Evolutionary conservation across 2,329 filamentous ascomycete species (phyloP), one percentile per base, ranked within the genome.

Genomic region (Westerdykella sp.): DNA sequence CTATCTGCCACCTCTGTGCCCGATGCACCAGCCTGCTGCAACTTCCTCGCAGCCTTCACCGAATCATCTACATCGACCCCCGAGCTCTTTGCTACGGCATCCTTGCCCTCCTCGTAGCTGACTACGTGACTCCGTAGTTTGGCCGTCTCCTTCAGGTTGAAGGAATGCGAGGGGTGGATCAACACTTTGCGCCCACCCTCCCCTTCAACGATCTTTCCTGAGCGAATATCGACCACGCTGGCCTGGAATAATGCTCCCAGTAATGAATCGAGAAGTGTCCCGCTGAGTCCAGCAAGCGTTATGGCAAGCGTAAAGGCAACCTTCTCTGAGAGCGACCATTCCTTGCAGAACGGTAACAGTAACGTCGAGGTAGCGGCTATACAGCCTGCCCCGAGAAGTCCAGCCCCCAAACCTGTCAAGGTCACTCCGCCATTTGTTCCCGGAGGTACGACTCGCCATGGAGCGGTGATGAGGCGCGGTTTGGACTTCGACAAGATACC

Each of bases 391-490:
- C 90, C 90, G 1, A 86, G 63, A 15, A 86, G 64, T 1, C 89
- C 90, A 2, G 88, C 87, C 0, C 73, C 69, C 0, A 95, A 71
- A 0, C 93, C 93, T 37, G 79, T 72, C 0, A 81, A 54, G 0
- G 88, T 94, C 7, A 98, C 87, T 13, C 91, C 93, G 25, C 93
- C 93, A 62, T 98, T 98, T 34, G 93, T 97, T 39, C 93, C 93
- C 1, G 80, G 84, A 0, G 93, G 90, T 0, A 97, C 93, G 50
- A 80, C 77, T 46, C 85, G 83, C 58, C 93, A 76, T 13, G 77
- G 80, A 12, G 86, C 90, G 4, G 88, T 96, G 62, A 98, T 91
- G 31, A 98, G 79, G 30, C 90, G 81, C 7, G 93, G 93, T 36
- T 79, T 72, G 18, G 77, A 77, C 46, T 76, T 79, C 6, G 90